Base-by-base conservation (phyloP, 345 rosid species). In the Linum tenue region DNA sequence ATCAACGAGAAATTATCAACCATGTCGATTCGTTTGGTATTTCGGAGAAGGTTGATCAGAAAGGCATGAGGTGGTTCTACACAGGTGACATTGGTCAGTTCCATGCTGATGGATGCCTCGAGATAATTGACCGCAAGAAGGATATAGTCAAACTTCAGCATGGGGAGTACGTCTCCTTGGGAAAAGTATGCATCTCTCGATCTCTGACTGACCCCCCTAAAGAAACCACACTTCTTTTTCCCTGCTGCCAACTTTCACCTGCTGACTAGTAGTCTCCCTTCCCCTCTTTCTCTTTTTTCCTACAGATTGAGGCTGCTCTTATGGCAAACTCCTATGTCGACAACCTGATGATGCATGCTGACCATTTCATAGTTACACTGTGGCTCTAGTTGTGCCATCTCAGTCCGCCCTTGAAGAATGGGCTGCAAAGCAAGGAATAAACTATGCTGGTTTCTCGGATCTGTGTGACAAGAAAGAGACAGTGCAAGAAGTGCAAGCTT, bases 101-200 rank as follows among this genome's bases (percentile, higher is more conserved):
- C 73, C 99, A 95, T 53, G 59, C 87, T n/a, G 99, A 95, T 72
- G 98, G 98, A 64, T 95, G 99, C 79, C 94, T 95, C 39, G 96
- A 95, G 89, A 95, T 95, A 64, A 78, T 89, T 74, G 98, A 95
- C 75, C 91, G 98, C 3, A 95, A 87, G 66, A 95, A 95, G 71
- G 99, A 95, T 74, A 95, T 95, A 8, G 91, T 95, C 73, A 95
- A 95, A 75, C 96, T 95, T 81, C 98, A 91, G 77, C 98, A 91
- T 14, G 99, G 99, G 31, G 99, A 95, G 74, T 95, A 95, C 78
- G 90, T 95, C 72, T 91, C 99, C 43, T 75, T 95, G 55, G 99
- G 97, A 76, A 95, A 95, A 89, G 99, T 94, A 76, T 70, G 69
- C 66, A 70, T 39, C 70, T 43, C 50, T 3, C 17, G 10, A 37